These are phyloP conservation scores for Geosmithia morbida DNA, from an alignment of 2,329 filamentous ascomycete species.

Conservation along the genomic window DNA sequence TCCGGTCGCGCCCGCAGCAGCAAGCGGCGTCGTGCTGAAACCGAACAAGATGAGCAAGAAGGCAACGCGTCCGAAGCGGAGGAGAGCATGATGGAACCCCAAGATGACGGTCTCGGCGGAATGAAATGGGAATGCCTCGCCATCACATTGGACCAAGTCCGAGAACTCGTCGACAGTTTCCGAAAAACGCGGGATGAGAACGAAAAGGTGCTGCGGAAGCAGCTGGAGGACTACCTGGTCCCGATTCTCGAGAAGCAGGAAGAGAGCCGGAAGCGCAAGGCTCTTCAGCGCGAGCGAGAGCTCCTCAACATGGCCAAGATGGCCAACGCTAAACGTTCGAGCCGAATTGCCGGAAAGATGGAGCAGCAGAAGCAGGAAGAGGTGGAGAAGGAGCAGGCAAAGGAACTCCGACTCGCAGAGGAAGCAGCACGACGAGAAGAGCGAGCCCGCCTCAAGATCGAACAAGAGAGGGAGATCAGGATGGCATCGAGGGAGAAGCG, in stretches of 20 bases:
- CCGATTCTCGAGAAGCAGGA: slow-evolving; percentile 73
- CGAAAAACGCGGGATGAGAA: slow-evolving; percentile 68
- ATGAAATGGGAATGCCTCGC: slow-evolving; percentile 88
- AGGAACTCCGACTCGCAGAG: slow-evolving; percentile 33
- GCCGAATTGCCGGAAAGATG: slow-evolving; percentile 67
- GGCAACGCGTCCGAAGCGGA: slow-evolving; percentile 15
- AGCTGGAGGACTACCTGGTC: slow-evolving; percentile 63
- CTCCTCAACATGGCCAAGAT: slow-evolving; percentile 70
- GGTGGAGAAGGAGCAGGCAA: slow-evolving; percentile 54
- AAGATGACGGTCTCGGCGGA: slow-evolving; percentile 54
- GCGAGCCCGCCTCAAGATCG: slow-evolving; percentile 39
- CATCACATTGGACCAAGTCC: slow-evolving; percentile 66
- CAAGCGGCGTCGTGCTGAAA: slow-evolving; percentile 40
- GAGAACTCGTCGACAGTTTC: slow-evolving; percentile 54
- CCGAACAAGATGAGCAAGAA: slow-evolving; percentile 3
- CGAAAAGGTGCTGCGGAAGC: slow-evolving; percentile 62
- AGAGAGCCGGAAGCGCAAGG: slow-evolving; percentile 58
- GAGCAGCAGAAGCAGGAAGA: slow-evolving; percentile 68
- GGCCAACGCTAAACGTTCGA: slow-evolving; percentile 88
- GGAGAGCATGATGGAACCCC: slow-evolving; percentile 9
- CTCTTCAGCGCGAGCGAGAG: slow-evolving; percentile 59
- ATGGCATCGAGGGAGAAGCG: slow-evolving; percentile 77
- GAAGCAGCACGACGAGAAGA: slow-evolving; percentile 53
- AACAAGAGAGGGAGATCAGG: slow-evolving; percentile 63
- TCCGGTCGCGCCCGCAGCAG: slow-evolving; percentile 45